A percentile compares a stretch with the other conserved stretches of the same genome.
Conservation (phyloP, 2,329 filamentous ascomycete species). For the Pseudogymnoascus sp. region DNA sequence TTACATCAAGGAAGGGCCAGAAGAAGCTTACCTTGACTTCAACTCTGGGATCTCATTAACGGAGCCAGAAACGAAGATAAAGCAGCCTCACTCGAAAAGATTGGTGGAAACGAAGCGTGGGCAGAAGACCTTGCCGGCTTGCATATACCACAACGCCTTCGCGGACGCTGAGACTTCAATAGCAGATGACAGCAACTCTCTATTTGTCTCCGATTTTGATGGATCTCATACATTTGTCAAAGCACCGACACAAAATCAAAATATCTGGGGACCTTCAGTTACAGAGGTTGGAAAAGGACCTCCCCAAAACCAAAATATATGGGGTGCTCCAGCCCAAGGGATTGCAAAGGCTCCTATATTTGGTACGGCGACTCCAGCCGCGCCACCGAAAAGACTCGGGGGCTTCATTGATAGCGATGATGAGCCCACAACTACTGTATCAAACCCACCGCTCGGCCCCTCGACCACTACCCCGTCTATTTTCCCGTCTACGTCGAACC, state of each 20-base stretch:
- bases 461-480: background rate
- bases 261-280: background rate
- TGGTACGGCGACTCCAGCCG: background rate
- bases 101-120: slow-evolving; percentile 55
- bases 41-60: slow-evolving; percentile 20
- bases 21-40: slow-evolving; percentile 28
- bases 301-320: background rate
- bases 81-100: slow-evolving; percentile 45
- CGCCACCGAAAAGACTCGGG: background rate
- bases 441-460: background rate
- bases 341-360: background rate
- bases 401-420: slow-evolving; percentile 10
- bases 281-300: background rate
- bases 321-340: background rate
- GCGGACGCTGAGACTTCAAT: slow-evolving; percentile 27
- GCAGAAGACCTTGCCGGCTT: slow-evolving; percentile 40
- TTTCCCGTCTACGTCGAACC: background rate
- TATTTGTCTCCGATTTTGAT: slow-evolving; percentile 12
- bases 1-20: slow-evolving; percentile 38
- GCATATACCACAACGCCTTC: slow-evolving; percentile 48
- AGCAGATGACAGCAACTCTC: background rate
- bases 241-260: background rate
- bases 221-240: background rate
- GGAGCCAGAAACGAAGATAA: slow-evolving; percentile 40
- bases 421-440: background rate